phyloP scores from a whole-genome alignment of 129 eudicot species.

The Flaveria brownii region DNA sequence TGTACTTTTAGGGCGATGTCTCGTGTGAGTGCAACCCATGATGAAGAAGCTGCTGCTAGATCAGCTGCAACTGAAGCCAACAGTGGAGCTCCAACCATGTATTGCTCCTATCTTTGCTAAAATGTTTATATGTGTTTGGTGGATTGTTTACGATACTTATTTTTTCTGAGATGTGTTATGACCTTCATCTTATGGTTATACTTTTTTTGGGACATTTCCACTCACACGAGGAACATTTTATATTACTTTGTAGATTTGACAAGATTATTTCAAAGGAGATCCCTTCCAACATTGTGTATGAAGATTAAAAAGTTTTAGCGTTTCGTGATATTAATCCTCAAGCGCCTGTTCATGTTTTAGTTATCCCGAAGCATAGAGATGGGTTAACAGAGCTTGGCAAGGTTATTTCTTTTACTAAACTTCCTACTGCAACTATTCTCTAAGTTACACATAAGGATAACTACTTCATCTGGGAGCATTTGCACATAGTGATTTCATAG shows the following conservation, averaged over 20 bases:
- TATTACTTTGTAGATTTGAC: slow-evolving; percentile 48
- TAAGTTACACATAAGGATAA: not conserved
- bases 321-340: slow-evolving; percentile 88
- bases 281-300: slow-evolving; percentile 75
- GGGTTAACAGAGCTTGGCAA: slow-evolving; percentile 90
- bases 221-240: slow-evolving; percentile 1
- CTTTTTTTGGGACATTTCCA: not conserved
- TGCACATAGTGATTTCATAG: too few relatives aligned
- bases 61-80: slow-evolving; percentile 67
- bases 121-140: not conserved
- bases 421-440: slow-evolving; percentile 1
- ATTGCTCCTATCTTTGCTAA: slow-evolving; percentile 17
- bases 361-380: too few relatives aligned
- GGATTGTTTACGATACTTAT: not conserved
- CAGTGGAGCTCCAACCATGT: slow-evolving; percentile 84
- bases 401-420: slow-evolving; percentile 43
- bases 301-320: slow-evolving; percentile 83
- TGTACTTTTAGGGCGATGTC: slow-evolving; percentile 35
- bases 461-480: too few relatives aligned
- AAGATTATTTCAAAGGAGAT: slow-evolving; percentile 88
- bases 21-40: too few relatives aligned
- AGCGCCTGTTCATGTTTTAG: slow-evolving; percentile 85
- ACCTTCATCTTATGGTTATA: not conserved
- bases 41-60: slow-evolving; percentile 77
- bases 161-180: not conserved